These are phyloP conservation scores for Cafeteria roenbergensis DNA, from an alignment of 108 stramenopile genomes.

Conservation along the genomic window DNA sequence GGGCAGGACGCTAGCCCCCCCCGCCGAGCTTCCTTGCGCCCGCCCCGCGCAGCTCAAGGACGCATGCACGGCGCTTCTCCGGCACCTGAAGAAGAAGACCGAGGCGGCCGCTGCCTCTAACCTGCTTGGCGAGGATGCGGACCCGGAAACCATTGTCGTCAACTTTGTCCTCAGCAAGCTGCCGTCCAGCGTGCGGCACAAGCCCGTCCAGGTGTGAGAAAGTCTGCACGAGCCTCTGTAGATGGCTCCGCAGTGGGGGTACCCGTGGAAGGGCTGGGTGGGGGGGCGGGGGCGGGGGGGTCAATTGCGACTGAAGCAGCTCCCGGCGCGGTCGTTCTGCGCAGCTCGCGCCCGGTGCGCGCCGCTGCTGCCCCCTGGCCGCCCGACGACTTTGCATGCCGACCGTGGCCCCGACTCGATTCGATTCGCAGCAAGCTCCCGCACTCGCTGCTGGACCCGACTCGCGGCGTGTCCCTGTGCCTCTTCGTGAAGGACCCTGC, in stretches of 20 bases:
- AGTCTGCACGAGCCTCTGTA: too few relatives aligned
- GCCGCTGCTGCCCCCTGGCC: too few relatives aligned
- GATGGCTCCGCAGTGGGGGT: too few relatives aligned
- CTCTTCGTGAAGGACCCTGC: not conserved
- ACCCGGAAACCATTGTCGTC: not conserved
- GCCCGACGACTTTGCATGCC: too few relatives aligned
- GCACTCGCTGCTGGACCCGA: conserved; percentile 2
- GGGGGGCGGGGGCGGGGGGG: too few relatives aligned
- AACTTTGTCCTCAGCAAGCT: not conserved
- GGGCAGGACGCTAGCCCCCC: too few relatives aligned
- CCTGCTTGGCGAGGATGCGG: not conserved
- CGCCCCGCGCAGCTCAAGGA: not conserved
- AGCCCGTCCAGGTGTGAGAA: not conserved
- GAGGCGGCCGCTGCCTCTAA: not conserved
- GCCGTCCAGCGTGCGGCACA: not conserved
- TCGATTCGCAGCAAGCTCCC: conserved; percentile 1
- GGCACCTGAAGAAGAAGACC: not conserved
- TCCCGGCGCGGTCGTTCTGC: too few relatives aligned
- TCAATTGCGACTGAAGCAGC: too few relatives aligned
- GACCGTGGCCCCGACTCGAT: not conserved
- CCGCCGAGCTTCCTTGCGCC: too few relatives aligned
- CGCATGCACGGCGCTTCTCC: too few relatives aligned
- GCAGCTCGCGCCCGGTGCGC: too few relatives aligned
- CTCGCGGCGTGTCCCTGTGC: not conserved
- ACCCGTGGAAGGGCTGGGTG: too few relatives aligned